phyloP scores from a whole-genome alignment of 768 basidiomycete genomes.

The Trametes gibbosa region DNA sequence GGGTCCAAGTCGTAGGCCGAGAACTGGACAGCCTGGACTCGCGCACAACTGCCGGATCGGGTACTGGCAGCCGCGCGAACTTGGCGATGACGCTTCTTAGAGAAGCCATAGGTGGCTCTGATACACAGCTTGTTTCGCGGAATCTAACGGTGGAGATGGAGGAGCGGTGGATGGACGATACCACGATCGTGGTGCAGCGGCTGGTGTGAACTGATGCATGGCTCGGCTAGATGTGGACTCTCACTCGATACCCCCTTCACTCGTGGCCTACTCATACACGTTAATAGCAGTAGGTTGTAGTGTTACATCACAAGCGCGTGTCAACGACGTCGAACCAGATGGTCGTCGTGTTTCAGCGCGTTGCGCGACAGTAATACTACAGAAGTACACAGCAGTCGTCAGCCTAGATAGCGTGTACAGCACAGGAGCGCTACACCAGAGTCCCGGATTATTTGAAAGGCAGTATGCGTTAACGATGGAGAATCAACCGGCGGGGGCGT shows the following conservation, averaged over 20 bases:
- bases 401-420: conserved; percentile 6
- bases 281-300: not conserved
- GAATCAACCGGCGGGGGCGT: not conserved
- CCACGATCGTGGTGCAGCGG: conserved; percentile 44
- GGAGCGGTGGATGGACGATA: conserved; percentile 50
- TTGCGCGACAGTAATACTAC: conserved; percentile 5
- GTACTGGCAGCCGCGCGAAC: conserved; percentile 27
- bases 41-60: conserved; percentile 7
- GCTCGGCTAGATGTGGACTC: conserved; percentile 2
- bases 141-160: conserved; percentile 49
- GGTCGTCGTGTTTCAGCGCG: not conserved
- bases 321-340: not conserved
- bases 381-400: conserved; percentile 2
- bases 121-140: conserved; percentile 39
- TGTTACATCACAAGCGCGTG: not conserved
- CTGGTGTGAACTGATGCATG: conserved; percentile 22
- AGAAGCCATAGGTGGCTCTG: conserved; percentile 42
- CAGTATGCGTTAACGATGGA: not conserved
- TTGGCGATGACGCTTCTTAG: conserved; percentile 41
- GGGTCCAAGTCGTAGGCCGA: conserved; percentile 34
- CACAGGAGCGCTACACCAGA: not conserved
- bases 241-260: conserved; percentile 19
- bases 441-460: conserved; percentile 1
- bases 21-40: conserved; percentile 27
- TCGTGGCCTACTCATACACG: not conserved